Percentiles rank a stretch among this genome's conserved stretches.
Evolutionary conservation across 179 eudicot species (phyloP).

Genomic region (Spergularia azorica): DNA sequence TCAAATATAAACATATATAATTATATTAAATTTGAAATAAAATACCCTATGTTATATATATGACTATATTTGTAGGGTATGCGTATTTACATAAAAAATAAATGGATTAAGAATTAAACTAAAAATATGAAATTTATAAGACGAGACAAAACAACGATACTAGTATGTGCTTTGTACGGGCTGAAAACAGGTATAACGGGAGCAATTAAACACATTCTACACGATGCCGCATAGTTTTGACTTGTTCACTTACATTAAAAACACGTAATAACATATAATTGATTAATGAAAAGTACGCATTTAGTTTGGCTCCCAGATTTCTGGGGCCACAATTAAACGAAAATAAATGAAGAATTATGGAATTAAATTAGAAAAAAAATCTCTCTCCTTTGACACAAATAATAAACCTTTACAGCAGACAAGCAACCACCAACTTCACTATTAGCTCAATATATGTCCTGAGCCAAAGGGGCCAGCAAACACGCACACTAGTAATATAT

Average conservation of each 20-base stretch:
- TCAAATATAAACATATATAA: too few species aligned
- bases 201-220: conserved; percentile 24
- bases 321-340: conserved; percentile 1
- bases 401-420: conserved; percentile 22
- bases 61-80: too few species aligned
- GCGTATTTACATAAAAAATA: not conserved
- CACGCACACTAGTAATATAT: not conserved
- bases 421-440: conserved; percentile 29
- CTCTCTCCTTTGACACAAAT: not conserved
- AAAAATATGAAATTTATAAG: not conserved
- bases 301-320: not conserved
- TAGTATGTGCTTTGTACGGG: too few species aligned
- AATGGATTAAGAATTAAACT: not conserved
- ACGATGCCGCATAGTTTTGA: conserved; percentile 25
- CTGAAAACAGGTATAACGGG: not conserved
- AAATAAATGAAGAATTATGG: not conserved
- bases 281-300: not conserved
- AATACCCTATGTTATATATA: too few species aligned
- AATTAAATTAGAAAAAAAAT: not conserved
- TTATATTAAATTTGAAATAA: too few species aligned
- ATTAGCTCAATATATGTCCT: conserved; percentile 12
- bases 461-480: conserved; percentile 22
- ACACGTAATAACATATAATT: not conserved
- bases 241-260: conserved; percentile 10
- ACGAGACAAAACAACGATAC: too few species aligned